Evolutionary conservation across 371 early-diverging fungal genomes (phyloP), one percentile per base, ranked within the genome.

Genomic region (Mucor circinelloides): DNA sequence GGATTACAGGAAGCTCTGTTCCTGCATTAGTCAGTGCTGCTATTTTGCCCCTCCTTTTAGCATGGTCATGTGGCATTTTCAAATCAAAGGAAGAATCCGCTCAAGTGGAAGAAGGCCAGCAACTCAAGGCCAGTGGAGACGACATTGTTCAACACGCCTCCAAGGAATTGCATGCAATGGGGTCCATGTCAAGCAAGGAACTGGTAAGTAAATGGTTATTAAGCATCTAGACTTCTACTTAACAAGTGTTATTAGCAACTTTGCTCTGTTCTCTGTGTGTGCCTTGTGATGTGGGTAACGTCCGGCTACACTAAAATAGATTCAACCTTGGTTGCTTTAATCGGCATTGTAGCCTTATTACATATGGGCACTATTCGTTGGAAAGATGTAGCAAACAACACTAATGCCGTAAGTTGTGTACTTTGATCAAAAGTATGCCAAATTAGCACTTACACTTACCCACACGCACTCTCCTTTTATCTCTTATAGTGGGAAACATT

Each of bases 281-380:
- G 91, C 46, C 84, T 94, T 21, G 58, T 70, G 13, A 60, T 91
- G 8, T 94, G 94, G 94, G 80, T 90, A 25, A 84, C 87, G n/a
- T 82, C 85, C 2, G 61, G 77, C 27, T 81, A 80, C 58, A 89
- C 89, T 30, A 80, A 83, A 15, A 66, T 93, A 4, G 89, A 91
- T 64, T 81, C 92, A 1, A 85, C 91, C 0, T 75, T 91, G n/a
- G 89, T 93, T 1, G 91, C 91, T 6, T 78, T 89, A 19, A 63
- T 86, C 38, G 93, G 89, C 2, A 71, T 93, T 7, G 75, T 83
- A 0, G 67, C 73, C 0, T 64, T 93, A 38, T 56, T 92, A n/a
- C 69, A 89, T 27, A 65, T 85, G 54, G 84, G 85, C 12, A 85
- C 90, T 2, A 58, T 94, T 13, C 64, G 74, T 4, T 94, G 94